Conservation (phyloP, 495 filamentous ascomycete genomes). For the Talaromyces proteolyticus region DNA sequence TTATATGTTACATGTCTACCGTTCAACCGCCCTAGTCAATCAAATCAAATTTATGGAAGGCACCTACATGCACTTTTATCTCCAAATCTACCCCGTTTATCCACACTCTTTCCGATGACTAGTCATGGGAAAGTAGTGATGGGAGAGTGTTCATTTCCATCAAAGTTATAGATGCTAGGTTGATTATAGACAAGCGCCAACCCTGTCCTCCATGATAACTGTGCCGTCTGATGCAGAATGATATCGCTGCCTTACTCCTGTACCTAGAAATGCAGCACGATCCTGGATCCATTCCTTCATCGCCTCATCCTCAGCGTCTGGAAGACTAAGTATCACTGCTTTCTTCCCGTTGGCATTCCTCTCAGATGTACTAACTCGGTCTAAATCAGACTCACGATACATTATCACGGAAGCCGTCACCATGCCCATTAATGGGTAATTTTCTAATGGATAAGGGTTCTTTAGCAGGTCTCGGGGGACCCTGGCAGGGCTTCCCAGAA, state of each 20-base stretch:
- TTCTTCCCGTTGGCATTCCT: not conserved
- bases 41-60: no score
- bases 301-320: not conserved
- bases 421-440: not conserved
- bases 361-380: not conserved
- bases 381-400: not conserved
- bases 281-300: not conserved
- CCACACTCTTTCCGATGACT: no score
- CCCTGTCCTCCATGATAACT: not conserved
- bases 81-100: no score
- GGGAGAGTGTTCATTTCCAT: no score
- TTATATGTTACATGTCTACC: no score
- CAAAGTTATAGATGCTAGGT: no score
- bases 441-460: not conserved
- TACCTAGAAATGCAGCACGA: not conserved
- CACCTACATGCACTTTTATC: no score
- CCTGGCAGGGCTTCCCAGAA: not conserved
- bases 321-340: not conserved
- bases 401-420: not conserved
- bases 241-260: not conserved
- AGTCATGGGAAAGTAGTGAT: no score
- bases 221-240: not conserved
- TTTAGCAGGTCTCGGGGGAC: not conserved
- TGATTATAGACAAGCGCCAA: not conserved
- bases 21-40: no score